Base-by-base conservation (phyloP, 2,329 filamentous ascomycete genomes). In the Clarireedia sp. region DNA sequence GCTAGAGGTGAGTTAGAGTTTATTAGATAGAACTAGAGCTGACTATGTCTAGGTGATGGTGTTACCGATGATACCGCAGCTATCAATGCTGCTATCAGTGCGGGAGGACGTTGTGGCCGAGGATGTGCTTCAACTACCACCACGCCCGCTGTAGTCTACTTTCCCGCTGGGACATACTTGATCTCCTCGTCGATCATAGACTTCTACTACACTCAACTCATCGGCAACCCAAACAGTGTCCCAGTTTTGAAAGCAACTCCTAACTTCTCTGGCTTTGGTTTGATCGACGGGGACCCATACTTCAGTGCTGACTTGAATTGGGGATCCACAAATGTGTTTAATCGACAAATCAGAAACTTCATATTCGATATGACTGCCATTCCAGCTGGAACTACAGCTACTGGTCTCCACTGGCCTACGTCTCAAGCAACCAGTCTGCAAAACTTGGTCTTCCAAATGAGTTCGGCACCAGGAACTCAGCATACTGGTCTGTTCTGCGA, bases 221-320 rank as follows among this genome's bases (percentile, higher is more conserved):
- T 66, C 49, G 65, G 66, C 1, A 61, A 68, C 41, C 60, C 64
- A 12, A 66, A 62, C 43, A 43, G 51, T 59, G 71, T 85, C 6
- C 90, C 92, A 0, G 83, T 84, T 0, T 75, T 96, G 70, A 89
- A 91, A 73, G 86, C 87, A 2, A 71, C 82, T 1, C 68, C 82
- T 43, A 74, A 75, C 64, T 97, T 97, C 66, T 63, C 75, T 3
- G 92, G 91, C 51, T 91, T 96, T 75, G 90, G 86, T 40, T 81
- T 97, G 48, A 86, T 97, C 60, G 90, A 96, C 68, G 78, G 87
- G 2, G 85, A 96, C 66, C 90, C 90, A 0, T 96, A 96, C 70
- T 70, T 79, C 38, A 73, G 75, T 85, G 85, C 86, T 40, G 72
- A 69, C 60, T 88, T 88, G 74, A 86, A 83, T 80, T 87, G 83